Base-by-base conservation (phyloP, 2,329 filamentous ascomycete genomes). In the Scedosporium dehoogii region DNA sequence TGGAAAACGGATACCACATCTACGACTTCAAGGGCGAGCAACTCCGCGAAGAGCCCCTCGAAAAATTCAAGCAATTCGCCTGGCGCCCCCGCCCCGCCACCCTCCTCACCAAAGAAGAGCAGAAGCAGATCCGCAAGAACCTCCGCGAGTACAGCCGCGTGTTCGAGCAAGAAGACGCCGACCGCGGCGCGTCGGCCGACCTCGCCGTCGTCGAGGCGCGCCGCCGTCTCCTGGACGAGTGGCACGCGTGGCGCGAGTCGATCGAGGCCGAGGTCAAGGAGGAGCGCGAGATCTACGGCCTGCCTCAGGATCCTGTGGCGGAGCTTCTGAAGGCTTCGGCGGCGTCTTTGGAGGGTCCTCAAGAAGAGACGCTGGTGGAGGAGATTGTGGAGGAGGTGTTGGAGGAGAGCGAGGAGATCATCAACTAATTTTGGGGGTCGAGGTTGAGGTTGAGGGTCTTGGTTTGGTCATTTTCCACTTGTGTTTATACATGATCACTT, bases 1-100 rank as follows among this genome's bases (percentile, higher is more conserved):
- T 97, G 91, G 94, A 99, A 81, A 99, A 97, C 74, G 94, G 94
- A 66, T 99, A 96, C 81, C 93, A 97, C 75, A 80, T 99, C 65
- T 97, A 97, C 83, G 92, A 96, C 74, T 99, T 99, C 85, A 90
- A 87, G 74, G 96, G 94, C 67, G 88, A 90, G 69, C 84, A 89
- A 62, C 85, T 99, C 62, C 88, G 92, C 64, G 96, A 99, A 78
- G 91, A 97, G 76, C 88, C 87, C 60, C 83, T 96, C 64, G 94
- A 99, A 68, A 96, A 96, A 77, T 97, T 99, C 85, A 97, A 97
- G 85, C 94, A 99, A 76, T 91, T 92, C 78, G 77, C 90, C 66
- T 99, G 94, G 94, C 89, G 94, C 55, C 94, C 94, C 21, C 89
- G 94, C 53, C 94, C 94, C 21, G 75, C 90, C 6, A 94, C 91